A percentile compares a stretch with the other conserved stretches of the same genome.
Evolutionary conservation across 2,329 filamentous ascomycete genomes (phyloP).

Genomic region (Sporothrix humicola): DNA sequence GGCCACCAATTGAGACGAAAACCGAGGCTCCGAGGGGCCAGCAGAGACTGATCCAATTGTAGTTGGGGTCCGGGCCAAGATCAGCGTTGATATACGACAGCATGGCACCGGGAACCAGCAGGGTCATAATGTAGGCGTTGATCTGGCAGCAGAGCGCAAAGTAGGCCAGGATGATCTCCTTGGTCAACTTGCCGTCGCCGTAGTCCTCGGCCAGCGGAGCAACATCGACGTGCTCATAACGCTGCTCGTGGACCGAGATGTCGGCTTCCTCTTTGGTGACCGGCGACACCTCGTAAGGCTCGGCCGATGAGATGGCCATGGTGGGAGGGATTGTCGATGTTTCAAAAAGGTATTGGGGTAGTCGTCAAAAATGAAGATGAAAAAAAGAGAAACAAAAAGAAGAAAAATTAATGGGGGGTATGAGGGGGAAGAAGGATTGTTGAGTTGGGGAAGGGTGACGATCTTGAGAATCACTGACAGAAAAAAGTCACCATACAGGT

Average conservation of each 20-base stretch:
- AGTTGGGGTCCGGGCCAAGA: slow-evolving; percentile 44
- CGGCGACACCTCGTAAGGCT: slow-evolving; percentile 18
- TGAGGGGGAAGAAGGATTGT: background rate
- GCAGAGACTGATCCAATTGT: slow-evolving; percentile 46
- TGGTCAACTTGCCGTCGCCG: slow-evolving; percentile 32
- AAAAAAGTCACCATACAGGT: background rate
- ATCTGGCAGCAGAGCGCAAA: slow-evolving; percentile 36
- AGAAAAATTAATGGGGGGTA: background rate
- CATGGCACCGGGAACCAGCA: slow-evolving; percentile 42
- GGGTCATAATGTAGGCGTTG: slow-evolving; percentile 41
- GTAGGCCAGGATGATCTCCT: slow-evolving; percentile 32
- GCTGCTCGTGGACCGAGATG: slow-evolving; percentile 11
- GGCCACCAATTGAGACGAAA: slow-evolving; percentile 38
- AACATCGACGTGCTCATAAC: background rate
- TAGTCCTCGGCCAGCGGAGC: slow-evolving; percentile 6
- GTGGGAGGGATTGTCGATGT: background rate
- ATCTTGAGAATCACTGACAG: background rate
- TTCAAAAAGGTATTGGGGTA: background rate
- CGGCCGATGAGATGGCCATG: slow-evolving; percentile 24
- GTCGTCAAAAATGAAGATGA: background rate
- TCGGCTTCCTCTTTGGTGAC: slow-evolving; percentile 22
- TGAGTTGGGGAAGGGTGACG: background rate
- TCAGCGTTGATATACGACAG: slow-evolving; percentile 46
- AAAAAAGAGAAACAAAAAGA: background rate
- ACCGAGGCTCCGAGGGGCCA: slow-evolving; percentile 43